Evolutionary conservation across 306 rosid genomes (phyloP).

Genomic region (Acmispon strigosus): DNA sequence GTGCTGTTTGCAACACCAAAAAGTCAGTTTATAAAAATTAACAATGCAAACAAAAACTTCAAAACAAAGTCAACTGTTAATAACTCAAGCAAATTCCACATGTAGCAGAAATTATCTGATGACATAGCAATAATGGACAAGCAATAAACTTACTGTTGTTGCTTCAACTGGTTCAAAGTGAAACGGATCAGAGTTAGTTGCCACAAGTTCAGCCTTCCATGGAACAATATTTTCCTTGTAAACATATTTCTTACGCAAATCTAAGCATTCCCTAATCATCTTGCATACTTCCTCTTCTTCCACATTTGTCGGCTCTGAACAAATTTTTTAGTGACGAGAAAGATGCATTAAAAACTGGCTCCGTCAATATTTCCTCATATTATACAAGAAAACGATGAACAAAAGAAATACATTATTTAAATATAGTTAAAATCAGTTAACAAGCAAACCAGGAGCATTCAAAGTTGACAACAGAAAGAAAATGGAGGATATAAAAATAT

Average conservation of each 20-base stretch:
- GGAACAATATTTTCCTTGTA: slow-evolving; percentile 36
- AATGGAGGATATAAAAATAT: background rate
- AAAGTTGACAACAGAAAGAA: background rate
- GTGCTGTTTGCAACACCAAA: slow-evolving; percentile 46
- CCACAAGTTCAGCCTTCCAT: slow-evolving; percentile 31
- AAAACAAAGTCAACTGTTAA: background rate
- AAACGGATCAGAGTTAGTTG: slow-evolving; percentile 33
- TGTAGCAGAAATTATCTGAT: background rate
- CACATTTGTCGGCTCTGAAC: slow-evolving; percentile 32
- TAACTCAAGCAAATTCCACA: slow-evolving; percentile 6
- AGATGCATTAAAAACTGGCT: slow-evolving; percentile 11
- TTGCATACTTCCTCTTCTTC: slow-evolving; percentile 48
- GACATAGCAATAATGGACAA: slow-evolving; percentile 7
- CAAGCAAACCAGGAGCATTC: background rate
- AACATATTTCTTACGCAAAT: slow-evolving; percentile 43
- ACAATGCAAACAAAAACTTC: slow-evolving; percentile 8
- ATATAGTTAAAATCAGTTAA: background rate
- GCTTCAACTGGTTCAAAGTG: slow-evolving; percentile 42
- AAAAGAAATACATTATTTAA: background rate
- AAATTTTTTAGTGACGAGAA: background rate
- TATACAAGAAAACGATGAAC: background rate
- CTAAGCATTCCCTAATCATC: slow-evolving; percentile 41
- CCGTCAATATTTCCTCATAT: background rate
- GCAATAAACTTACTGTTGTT: slow-evolving; percentile 33
- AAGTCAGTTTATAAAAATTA: background rate